Evolutionary conservation across 805 yeast species (phyloP), one percentile per base, ranked within the genome.

Genomic region (Metschnikowia orientalis): DNA sequence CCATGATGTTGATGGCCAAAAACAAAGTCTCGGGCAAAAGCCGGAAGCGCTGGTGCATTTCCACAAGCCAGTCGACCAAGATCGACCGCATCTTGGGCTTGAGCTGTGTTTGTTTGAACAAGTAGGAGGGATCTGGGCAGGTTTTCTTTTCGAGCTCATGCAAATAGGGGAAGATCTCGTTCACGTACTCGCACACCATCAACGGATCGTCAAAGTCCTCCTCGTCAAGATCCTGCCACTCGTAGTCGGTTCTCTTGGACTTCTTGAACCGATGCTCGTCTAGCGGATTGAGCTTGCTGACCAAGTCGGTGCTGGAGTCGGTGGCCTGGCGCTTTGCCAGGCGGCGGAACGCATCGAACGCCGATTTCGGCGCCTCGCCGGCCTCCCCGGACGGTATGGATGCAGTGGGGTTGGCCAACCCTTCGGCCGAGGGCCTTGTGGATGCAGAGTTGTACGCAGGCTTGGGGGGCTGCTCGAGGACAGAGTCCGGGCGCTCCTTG

Each of bases 151-250:
- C 95, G 39, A 81, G 66, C 50, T 71, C 78, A 54, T 80, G 79
- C 48, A 89, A 63, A 57, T 84, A 87, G 18, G 75, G 81, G 58
- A 86, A 89, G 37, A 90, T 89, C 40, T 87, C 97, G 41, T 67
- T 74, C 35, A 84, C 95, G 57, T 89, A 90, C 63, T 90, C 98
- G 41, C 88, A 77, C 19, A 85, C 97, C 96, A 90, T 89, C 41
- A 85, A 46, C 33, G 72, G 85, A 53, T 82, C 90, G 43, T 77
- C 81, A 28, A 59, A 53, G 52, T 82, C 89, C 41, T 76, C 83
- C 18, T 69, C 74, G 50, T 82, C 92, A 39, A 81, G 61, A 54
- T 81, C 86, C 51, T 81, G 88, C 86, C 88, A 77, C 33, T 59
- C 66, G 47, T 70, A 69, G 41, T 69, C 77, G 30, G 57, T 48